These are phyloP conservation scores for Penicillium sumatraense DNA, from an alignment of 2,329 filamentous ascomycete species.

Conservation along the genomic window DNA sequence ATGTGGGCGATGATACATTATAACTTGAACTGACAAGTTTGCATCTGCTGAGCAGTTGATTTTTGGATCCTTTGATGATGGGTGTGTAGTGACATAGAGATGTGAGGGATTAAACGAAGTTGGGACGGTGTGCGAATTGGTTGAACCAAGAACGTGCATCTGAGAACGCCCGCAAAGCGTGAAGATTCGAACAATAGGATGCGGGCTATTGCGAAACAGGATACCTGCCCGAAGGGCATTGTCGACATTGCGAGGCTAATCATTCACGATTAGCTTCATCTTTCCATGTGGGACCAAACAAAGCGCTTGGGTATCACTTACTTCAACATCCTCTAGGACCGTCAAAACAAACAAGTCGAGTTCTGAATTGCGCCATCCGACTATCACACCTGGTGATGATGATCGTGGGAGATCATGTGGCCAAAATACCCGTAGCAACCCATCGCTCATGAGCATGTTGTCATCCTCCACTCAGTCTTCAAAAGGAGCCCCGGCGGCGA, in stretches of 20 bases:
- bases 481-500: conserved; percentile 92
- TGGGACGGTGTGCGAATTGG: conserved; percentile 65
- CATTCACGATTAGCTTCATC: conserved; percentile 1
- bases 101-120: conserved; percentile 68
- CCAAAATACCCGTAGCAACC: conserved; percentile 98
- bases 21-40: conserved; percentile 78
- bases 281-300: not conserved
- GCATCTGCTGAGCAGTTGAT: conserved; percentile 70
- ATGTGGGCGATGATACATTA: conserved; percentile 84
- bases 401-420: conserved; percentile 80
- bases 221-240: conserved; percentile 83
- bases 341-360: conserved; percentile 89
- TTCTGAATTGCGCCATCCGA: conserved; percentile 94
- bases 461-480: conserved; percentile 53
- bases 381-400: conserved; percentile 78
- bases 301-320: conserved; percentile 58
- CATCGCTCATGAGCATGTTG: conserved; percentile 72
- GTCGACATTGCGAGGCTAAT: conserved; percentile 77
- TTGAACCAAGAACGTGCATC: conserved; percentile 83
- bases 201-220: conserved; percentile 79
- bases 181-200: conserved; percentile 79
- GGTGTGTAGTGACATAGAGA: conserved; percentile 64
- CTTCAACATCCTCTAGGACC: conserved; percentile 88
- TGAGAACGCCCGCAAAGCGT: conserved; percentile 80
- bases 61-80: conserved; percentile 63